Conservation (phyloP, 768 basidiomycete genomes). For the Termitomyces sp. region DNA sequence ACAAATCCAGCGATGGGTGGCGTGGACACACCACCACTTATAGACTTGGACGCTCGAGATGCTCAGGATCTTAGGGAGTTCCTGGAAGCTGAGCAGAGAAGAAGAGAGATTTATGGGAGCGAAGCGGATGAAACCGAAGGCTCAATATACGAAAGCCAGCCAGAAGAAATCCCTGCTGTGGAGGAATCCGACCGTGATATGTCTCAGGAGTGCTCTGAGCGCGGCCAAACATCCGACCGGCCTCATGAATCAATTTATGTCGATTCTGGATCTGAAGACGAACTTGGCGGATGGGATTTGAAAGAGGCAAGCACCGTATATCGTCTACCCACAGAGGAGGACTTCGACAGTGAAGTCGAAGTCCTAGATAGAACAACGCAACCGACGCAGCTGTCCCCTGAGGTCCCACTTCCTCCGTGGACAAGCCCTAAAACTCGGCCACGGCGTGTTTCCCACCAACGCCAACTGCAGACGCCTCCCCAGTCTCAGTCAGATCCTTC, state of each 20-base stretch:
- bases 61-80: conserved; percentile 66
- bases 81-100: conserved; percentile 55
- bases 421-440: background rate
- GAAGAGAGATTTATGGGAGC: conserved; percentile 46
- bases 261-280: conserved; percentile 24
- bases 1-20: conserved; percentile 27
- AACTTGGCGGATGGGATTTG: conserved; percentile 35
- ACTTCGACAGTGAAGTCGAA: conserved; percentile 30
- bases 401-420: background rate
- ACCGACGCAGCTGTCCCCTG: conserved; percentile 1
- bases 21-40: conserved; percentile 39
- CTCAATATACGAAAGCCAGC: conserved; percentile 13
- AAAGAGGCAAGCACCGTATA: conserved; percentile 40
- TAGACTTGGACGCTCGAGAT: conserved; percentile 43
- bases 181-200: conserved; percentile 1
- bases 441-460: background rate
- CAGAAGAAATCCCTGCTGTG: conserved; percentile 6
- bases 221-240: background rate
- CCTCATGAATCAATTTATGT: conserved; percentile 4
- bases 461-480: conserved; percentile 39
- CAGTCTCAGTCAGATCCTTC: conserved; percentile 23
- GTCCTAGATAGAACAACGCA: conserved; percentile 20
- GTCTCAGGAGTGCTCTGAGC: background rate
- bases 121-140: conserved; percentile 38
- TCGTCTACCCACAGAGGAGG: conserved; percentile 17